Evolutionary conservation across 495 filamentous ascomycete genomes (phyloP), one percentile per base, ranked within the genome.

Genomic region (Tuber calosporum): DNA sequence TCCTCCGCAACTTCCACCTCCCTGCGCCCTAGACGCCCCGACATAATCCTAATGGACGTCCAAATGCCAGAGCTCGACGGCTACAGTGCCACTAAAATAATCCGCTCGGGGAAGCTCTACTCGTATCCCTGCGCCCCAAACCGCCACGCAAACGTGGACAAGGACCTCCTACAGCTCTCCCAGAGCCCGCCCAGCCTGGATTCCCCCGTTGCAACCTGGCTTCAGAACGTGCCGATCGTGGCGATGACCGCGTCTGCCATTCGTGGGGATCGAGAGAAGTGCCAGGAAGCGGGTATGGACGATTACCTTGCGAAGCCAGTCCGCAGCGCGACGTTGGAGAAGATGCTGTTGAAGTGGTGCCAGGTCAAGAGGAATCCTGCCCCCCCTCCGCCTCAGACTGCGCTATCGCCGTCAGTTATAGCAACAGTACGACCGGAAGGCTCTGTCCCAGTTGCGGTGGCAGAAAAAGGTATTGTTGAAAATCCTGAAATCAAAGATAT

Each of bases 11-110:
- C 67, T 20, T 66, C 68, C 6, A 72, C 68, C 39, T 41, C 43
- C 34, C 45, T 39, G 20, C 89, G 90, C 37, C 84, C 86, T n/a
- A 75, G 68, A 67, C 69, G 75, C 15, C 79, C 79, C 4, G 79
- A 94, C 75, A 89, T 94, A n/a, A 91, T 94, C 67, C 85, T 94
- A 11, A 95, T 96, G 92, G 91, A 96, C 77, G 88, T 93, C 0
- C 91, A 93, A 81, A 93, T 95, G 91, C 90, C 91, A 6, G 84
- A 93, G 22, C 87, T 93, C 73, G 92, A 93, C 75, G 92, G 92
- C 1, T 94, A 94, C 77, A 84, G 86, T 41, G 90, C 91, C 42
- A 93, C 91, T 0, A 88, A 89, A n/a, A 85, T 88, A 41, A 87
- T 95, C 37, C 84, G 92, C 62, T 79, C 79, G 22, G 79, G 79